Percentiles rank a stretch among this genome's conserved stretches.
Conservation (phyloP, 2,329 filamentous ascomycete species). For the Zarea fungicola region DNA sequence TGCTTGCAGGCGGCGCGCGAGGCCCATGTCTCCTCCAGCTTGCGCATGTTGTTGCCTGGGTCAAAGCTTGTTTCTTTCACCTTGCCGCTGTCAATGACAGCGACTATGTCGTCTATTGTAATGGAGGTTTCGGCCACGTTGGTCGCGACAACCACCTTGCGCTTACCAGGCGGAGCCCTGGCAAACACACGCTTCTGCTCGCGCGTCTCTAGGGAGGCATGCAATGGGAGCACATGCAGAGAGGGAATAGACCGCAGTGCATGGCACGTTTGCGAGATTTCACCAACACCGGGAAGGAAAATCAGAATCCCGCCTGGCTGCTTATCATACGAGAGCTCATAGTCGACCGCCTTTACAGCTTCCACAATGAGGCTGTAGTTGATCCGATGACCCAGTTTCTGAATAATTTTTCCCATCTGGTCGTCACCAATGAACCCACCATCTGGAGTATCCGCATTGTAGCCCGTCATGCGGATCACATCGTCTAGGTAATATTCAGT, state of each 20-base stretch:
- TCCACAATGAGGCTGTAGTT: constrained; percentile 85
- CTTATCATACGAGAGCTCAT: constrained; percentile 59
- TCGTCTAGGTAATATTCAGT: constrained; percentile 88
- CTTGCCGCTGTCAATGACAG: constrained; percentile 88
- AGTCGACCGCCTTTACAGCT: constrained; percentile 76
- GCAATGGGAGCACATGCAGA: constrained; percentile 77
- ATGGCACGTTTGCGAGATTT: constrained; percentile 78
- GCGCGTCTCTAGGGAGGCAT: constrained; percentile 82
- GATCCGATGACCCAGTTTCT: constrained; percentile 73
- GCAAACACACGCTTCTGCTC: constrained; percentile 88
- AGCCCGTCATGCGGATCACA: constrained; percentile 73
- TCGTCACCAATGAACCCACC: constrained; percentile 43
- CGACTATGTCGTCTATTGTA: constrained; percentile 95
- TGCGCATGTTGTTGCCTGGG: constrained; percentile 86
- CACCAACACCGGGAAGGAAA: constrained; percentile 85
- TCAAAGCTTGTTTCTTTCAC: constrained; percentile 98
- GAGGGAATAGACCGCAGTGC: constrained; percentile 56
- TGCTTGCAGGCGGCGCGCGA: constrained; percentile 93
- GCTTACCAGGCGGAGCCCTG: constrained; percentile 67
- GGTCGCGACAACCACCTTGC: constrained; percentile 90
- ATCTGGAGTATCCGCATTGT: constrained; percentile 49
- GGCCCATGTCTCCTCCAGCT: constrained; percentile 91
- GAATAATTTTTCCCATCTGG: constrained; percentile 63
- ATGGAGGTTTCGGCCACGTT: constrained; percentile 98
- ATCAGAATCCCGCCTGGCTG: constrained; percentile 82